A percentile compares a stretch with the other conserved stretches of the same genome.
phyloP scores from a whole-genome alignment of 2,329 filamentous ascomycete species.

The Fusarium armeniacum region DNA sequence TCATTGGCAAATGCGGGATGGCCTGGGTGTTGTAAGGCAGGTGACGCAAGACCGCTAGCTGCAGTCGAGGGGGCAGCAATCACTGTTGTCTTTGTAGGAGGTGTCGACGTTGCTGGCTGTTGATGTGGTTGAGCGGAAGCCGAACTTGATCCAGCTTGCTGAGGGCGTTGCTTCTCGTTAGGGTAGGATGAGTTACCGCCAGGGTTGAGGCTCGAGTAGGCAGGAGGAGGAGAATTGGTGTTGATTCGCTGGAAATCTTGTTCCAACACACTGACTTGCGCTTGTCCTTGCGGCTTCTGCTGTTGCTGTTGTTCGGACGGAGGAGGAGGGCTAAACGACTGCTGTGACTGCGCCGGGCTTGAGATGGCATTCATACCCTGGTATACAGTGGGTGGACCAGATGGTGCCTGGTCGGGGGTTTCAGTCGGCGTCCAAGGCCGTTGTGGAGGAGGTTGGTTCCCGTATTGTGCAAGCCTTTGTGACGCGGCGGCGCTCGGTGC shows the following conservation, averaged over 20 bases:
- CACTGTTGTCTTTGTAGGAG: slow-evolving; percentile 51
- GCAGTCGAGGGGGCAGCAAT: slow-evolving; percentile 43
- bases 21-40: slow-evolving; percentile 69
- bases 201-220: slow-evolving; percentile 84
- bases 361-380: slow-evolving; percentile 83
- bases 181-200: slow-evolving; percentile 73
- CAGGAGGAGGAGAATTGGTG: slow-evolving; percentile 89
- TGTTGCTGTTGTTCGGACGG: slow-evolving; percentile 53
- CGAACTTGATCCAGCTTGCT: slow-evolving; percentile 51
- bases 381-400: slow-evolving; percentile 91
- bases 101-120: slow-evolving; percentile 44
- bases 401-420: slow-evolving; percentile 84
- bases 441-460: slow-evolving; percentile 56
- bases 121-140: slow-evolving; percentile 49
- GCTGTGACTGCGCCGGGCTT: slow-evolving; percentile 60
- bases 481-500: slow-evolving; percentile 82
- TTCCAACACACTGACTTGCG: slow-evolving; percentile 81
- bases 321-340: slow-evolving; percentile 55
- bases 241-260: slow-evolving; percentile 89
- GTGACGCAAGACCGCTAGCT: slow-evolving; percentile 58
- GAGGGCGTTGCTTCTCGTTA: slow-evolving; percentile 79
- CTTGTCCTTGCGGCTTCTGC: slow-evolving; percentile 48
- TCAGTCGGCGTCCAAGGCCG: slow-evolving; percentile 97
- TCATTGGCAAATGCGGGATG: slow-evolving; percentile 96
- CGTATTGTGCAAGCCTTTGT: slow-evolving; percentile 85